Evolutionary conservation across 345 rosid species (phyloP), one percentile per base, ranked within the genome.

Genomic region (Melastoma malabathricum): DNA sequence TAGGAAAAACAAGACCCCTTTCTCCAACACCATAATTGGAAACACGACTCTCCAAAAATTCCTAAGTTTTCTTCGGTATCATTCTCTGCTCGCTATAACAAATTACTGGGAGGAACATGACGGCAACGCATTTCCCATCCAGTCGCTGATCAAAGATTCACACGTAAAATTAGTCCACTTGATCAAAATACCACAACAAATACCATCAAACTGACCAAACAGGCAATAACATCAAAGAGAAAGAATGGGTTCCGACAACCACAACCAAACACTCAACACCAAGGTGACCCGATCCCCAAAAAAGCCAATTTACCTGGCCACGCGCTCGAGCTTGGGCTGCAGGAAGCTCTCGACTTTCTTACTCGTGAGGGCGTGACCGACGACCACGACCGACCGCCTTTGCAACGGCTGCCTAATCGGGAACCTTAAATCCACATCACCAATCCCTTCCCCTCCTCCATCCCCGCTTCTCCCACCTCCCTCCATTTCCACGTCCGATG

Each of bases 291-390:
- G 25, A 45, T 34, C 9, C 12, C 16, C 4, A 47, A 62, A 18
- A 10, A 34, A 47, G 47, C 53, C 43, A 31, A 5, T 31, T 31
- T 31, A 59, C 63, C 63, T 1, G 7, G 97, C 97, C 31, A 89
- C 64, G 39, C 59, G 57, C 68, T 81, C 88, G 59, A 89, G 82
- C 61, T 81, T 73, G 45, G 97, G 97, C 66, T 81, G 87, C 79
- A 89, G 71, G 65, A 89, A 89, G 69, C 97, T 81, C 70, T 77
- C 81, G 69, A 68, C 86, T 80, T 89, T 89, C 87, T 89, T 89
- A 5, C 79, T 65, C 47, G 94, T 89, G 61, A 89, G 78, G 63
- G 97, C 95, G 57, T 89, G 83, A 15, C 97, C 97, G 17, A 89
- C 95, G 41, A 81, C 81, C 56, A 15, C 43, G 10, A 31, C 38